Percentiles rank a stretch among this genome's conserved stretches.
Evolutionary conservation across 176 grass and related monocot genomes (phyloP).

Genomic region (Thalia dealbata): DNA sequence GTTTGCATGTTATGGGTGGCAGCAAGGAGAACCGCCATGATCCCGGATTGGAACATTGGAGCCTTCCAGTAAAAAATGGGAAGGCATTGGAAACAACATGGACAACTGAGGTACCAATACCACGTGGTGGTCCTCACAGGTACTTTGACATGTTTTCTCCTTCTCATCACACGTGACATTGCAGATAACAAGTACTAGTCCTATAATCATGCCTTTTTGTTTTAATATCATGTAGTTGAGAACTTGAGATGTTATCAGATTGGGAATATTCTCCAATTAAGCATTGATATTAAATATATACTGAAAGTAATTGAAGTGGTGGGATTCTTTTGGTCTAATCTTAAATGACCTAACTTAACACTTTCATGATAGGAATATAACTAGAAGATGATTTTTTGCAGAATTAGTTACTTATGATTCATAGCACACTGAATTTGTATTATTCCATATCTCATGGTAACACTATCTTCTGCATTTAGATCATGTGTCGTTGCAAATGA

Average conservation of each 20-base stretch:
- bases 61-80: conserved; percentile 73
- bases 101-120: conserved; percentile 61
- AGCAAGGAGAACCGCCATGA: conserved; percentile 81
- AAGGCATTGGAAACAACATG: conserved; percentile 64
- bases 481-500: conserved; percentile 70
- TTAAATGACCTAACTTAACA: neutral
- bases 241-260: neutral
- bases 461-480: conserved; percentile 25
- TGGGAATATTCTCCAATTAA: neutral
- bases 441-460: conserved; percentile 7
- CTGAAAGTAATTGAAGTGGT: neutral
- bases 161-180: neutral
- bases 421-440: neutral
- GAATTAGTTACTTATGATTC: neutral
- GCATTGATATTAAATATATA: neutral
- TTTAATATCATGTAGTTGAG: neutral
- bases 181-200: neutral
- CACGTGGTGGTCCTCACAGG: conserved; percentile 85
- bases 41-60: conserved; percentile 79
- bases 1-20: conserved; percentile 89
- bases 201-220: neutral
- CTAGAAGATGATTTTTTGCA: neutral
- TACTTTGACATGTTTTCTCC: conserved; percentile 1
- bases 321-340: neutral
- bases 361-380: neutral